Evolutionary conservation across 129 eudicot genomes (phyloP).

Genomic region (Centrapalus pauciflorus): DNA sequence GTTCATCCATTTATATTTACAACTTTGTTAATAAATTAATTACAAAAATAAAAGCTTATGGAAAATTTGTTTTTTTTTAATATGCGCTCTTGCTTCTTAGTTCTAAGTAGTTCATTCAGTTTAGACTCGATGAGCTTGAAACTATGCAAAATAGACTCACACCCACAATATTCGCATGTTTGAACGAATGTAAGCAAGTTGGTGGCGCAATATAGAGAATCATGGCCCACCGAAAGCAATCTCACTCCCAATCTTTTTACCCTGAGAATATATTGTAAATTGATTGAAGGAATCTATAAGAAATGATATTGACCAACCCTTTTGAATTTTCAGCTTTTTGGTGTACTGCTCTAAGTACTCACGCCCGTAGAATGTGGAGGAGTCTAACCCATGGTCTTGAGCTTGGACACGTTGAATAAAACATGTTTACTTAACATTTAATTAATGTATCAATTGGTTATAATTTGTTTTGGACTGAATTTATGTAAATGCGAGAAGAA

Average conservation of each 20-base stretch:
- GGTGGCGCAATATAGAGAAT: conserved; percentile 40
- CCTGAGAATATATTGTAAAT: conserved; percentile 36
- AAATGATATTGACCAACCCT: conserved; percentile 39
- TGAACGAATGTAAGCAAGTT: conserved; percentile 25
- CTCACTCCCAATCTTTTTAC: conserved; percentile 41
- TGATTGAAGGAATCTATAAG: conserved; percentile 28
- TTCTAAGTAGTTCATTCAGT: background rate
- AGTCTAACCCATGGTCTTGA: conserved; percentile 25
- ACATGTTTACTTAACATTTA: conserved; percentile 10
- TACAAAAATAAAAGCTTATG: background rate
- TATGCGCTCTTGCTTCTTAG: background rate
- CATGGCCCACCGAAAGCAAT: conserved; percentile 42
- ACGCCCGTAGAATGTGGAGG: conserved; percentile 34
- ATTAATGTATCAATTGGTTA: conserved; percentile 7
- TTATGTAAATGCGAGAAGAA: conserved; percentile 22
- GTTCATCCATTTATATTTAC: conserved; percentile 5
- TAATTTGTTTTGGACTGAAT: conserved; percentile 9
- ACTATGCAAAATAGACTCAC: conserved; percentile 14
- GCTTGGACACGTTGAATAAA: conserved; percentile 30
- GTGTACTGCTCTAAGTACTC: conserved; percentile 26
- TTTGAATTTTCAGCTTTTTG: conserved; percentile 28
- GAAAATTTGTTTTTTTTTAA: background rate
- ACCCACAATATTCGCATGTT: conserved; percentile 22
- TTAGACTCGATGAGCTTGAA: conserved; percentile 7
- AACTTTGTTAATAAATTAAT: background rate